These are phyloP conservation scores for Carallia brachiata DNA, from an alignment of 345 rosid species.

Conservation along the genomic window DNA sequence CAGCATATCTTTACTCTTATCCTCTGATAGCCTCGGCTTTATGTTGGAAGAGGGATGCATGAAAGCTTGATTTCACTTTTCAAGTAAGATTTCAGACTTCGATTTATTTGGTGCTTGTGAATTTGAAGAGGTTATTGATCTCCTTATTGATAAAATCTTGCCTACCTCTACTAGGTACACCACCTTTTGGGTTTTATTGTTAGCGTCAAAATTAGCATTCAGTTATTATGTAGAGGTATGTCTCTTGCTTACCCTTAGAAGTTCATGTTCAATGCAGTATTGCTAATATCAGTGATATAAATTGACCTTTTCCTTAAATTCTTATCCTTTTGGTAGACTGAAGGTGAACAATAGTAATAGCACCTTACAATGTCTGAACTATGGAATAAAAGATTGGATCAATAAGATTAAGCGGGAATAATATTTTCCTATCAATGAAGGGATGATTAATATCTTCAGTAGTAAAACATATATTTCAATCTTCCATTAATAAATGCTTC, in stretches of 20 bases:
- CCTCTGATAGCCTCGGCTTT: conserved; percentile 45
- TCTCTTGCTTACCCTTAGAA: neutral
- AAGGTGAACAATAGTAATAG: too few relatives aligned
- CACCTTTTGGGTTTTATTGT: conserved; percentile 53
- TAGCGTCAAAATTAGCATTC: conserved; percentile 51
- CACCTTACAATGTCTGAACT: too few relatives aligned
- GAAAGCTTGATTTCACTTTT: conserved; percentile 48
- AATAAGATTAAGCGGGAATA: too few relatives aligned
- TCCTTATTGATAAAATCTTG: neutral
- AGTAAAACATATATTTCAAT: too few relatives aligned
- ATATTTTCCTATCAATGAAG: too few relatives aligned
- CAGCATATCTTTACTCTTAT: neutral
- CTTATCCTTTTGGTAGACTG: too few relatives aligned
- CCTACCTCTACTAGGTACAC: conserved; percentile 43
- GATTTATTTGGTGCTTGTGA: neutral
- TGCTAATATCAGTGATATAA: too few relatives aligned
- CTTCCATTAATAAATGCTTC: too few relatives aligned
- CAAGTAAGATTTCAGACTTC: conserved; percentile 36
- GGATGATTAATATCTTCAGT: too few relatives aligned
- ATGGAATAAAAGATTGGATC: too few relatives aligned
- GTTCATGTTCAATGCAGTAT: too few relatives aligned
- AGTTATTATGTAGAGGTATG: conserved; percentile 60
- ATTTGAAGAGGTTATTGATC: neutral
- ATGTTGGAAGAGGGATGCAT: conserved; percentile 63
- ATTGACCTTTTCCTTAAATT: too few relatives aligned